Percentiles rank a stretch among this genome's conserved stretches.
Conservation (phyloP, 148 eudicot species). For the Arctostaphylos glauca region DNA sequence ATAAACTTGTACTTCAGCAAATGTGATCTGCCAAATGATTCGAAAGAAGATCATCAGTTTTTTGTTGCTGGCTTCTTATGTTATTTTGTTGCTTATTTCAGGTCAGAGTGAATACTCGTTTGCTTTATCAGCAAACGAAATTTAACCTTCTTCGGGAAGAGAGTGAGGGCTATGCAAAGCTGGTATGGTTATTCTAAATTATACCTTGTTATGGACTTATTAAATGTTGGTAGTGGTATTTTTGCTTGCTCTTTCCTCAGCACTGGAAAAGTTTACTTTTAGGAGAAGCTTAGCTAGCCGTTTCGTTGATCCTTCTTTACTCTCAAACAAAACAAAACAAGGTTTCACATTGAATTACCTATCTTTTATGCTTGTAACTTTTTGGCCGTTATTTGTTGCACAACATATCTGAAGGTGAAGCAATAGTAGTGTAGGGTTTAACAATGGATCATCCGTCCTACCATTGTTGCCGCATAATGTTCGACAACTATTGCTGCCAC, state of each 20-base stretch:
- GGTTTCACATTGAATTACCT: not conserved
- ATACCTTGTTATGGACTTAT: not conserved
- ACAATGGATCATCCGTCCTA: not conserved
- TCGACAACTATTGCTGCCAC: not conserved
- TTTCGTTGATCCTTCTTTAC: not conserved
- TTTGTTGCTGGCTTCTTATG: slow-evolving; percentile 13
- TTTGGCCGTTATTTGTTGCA: not conserved
- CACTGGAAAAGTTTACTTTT: not conserved
- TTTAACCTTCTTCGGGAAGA: slow-evolving; percentile 98
- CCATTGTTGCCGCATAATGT: not conserved
- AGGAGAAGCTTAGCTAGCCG: not conserved
- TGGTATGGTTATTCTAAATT: slow-evolving; percentile 49
- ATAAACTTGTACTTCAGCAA: not conserved
- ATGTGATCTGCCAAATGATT: not conserved
- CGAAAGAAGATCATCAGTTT: not conserved
- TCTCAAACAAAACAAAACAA: not conserved
- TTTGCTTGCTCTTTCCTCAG: not conserved
- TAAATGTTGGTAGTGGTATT: not conserved
- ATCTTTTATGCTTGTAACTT: not conserved
- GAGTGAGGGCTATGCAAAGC: slow-evolving; percentile 98
- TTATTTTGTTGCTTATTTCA: slow-evolving; percentile 34
- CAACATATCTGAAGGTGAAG: not conserved
- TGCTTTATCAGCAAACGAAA: slow-evolving; percentile 96
- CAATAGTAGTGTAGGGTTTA: not conserved
- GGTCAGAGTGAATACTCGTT: slow-evolving; percentile 99